Conservation (phyloP, 495 filamentous ascomycete species). For the Aspergillus funiculosus region DNA sequence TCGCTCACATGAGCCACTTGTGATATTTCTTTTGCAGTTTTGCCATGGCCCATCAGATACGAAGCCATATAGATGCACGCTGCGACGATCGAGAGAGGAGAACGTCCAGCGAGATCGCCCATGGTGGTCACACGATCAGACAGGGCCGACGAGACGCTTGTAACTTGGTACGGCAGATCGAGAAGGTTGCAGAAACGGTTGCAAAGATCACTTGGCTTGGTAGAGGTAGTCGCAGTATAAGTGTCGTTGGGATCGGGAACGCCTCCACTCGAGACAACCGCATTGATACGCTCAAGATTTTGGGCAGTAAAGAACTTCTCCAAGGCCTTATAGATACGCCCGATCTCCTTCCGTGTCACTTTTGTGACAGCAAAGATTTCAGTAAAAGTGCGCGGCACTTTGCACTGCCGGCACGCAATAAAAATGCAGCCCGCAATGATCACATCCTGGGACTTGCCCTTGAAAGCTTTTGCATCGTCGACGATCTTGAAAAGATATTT, state of each 20-base stretch:
- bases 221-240: slow-evolving; percentile 71
- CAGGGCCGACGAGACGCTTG: slow-evolving; percentile 65
- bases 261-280: slow-evolving; percentile 43
- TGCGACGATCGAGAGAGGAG: slow-evolving; percentile 87
- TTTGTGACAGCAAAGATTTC: slow-evolving; percentile 90
- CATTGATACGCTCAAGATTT: slow-evolving; percentile 48
- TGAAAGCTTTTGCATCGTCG: slow-evolving; percentile 86
- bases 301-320: slow-evolving; percentile 75
- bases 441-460: slow-evolving; percentile 90
- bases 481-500: slow-evolving; percentile 93
- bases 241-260: slow-evolving; percentile 45
- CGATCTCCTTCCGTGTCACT: slow-evolving; percentile 95
- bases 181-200: slow-evolving; percentile 84
- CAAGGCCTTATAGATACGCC: slow-evolving; percentile 85
- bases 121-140: slow-evolving; percentile 66
- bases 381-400: slow-evolving; percentile 80
- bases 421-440: slow-evolving; percentile 96
- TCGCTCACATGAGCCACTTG: slow-evolving; percentile 81
- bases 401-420: slow-evolving; percentile 87
- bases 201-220: slow-evolving; percentile 79
- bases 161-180: slow-evolving; percentile 58
- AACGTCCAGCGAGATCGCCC: slow-evolving; percentile 82
- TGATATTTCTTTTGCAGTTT: slow-evolving; percentile 78
- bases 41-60: slow-evolving; percentile 70
- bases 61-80: slow-evolving; percentile 95